phyloP scores from a whole-genome alignment of 2,329 filamentous ascomycete species.

The Pseudopyrenochaeta lycopersici region DNA sequence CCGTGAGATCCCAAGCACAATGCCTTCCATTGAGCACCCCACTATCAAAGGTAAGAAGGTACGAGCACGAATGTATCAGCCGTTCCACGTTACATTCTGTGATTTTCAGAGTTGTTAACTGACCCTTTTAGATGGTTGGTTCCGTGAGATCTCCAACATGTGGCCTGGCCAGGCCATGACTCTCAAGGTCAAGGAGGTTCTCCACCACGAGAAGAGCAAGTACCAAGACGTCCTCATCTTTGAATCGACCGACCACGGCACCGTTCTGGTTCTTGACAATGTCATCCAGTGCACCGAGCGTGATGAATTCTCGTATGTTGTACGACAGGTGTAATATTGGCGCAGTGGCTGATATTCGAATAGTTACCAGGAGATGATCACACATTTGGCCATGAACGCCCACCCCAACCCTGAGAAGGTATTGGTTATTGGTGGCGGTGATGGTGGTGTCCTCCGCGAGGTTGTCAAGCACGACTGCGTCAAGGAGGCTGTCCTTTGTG shows the following conservation, averaged over 20 bases:
- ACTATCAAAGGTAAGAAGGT: slow-evolving; percentile 73
- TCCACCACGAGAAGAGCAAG: slow-evolving; percentile 99
- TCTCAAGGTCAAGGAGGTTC: slow-evolving; percentile 85
- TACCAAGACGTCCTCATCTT: slow-evolving; percentile 99
- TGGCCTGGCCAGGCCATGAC: slow-evolving; percentile 99
- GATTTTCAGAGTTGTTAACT: slow-evolving; percentile 7
- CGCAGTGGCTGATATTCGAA: slow-evolving; percentile 21
- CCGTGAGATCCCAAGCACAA: slow-evolving; percentile 52
- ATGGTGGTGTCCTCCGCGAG: slow-evolving; percentile 96
- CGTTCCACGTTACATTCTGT: background rate
- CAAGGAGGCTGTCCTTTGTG: slow-evolving; percentile 94
- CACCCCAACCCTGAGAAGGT: slow-evolving; percentile 99
- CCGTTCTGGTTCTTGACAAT: slow-evolving; percentile 95
- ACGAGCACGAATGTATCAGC: background rate
- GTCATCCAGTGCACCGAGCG: slow-evolving; percentile 99
- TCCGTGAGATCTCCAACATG: slow-evolving; percentile 98
- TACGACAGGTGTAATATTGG: background rate
- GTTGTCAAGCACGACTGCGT: slow-evolving; percentile 98
- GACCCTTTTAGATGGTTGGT: slow-evolving; percentile 89
- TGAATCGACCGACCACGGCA: slow-evolving; percentile 96
- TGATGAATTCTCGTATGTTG: slow-evolving; percentile 86
- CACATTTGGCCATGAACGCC: slow-evolving; percentile 96
- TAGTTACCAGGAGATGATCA: slow-evolving; percentile 99
- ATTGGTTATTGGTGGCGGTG: slow-evolving; percentile 95
- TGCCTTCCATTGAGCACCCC: slow-evolving; percentile 75